Evolutionary conservation across 2,329 filamentous ascomycete species (phyloP).

Genomic region (Phaeosphaeriaceae sp.): DNA sequence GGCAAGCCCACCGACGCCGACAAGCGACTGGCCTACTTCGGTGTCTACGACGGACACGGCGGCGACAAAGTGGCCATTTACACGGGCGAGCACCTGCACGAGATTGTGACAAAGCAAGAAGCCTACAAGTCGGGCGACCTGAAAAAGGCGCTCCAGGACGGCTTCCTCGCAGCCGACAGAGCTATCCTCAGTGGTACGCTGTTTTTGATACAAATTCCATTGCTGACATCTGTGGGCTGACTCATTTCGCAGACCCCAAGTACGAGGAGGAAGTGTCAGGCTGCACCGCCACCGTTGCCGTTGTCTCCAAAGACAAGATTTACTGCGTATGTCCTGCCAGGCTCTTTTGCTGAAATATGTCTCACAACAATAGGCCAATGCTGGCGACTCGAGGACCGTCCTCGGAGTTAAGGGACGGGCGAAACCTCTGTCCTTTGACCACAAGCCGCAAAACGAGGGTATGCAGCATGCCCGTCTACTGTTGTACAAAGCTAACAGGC

Average conservation of each 20-base stretch:
- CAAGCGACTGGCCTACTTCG: slow-evolving; percentile 89
- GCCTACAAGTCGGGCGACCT: slow-evolving; percentile 90
- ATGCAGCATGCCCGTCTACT: background rate
- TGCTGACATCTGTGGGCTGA: slow-evolving; percentile 29
- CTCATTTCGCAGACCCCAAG: slow-evolving; percentile 74
- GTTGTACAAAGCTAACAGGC: slow-evolving; percentile 20
- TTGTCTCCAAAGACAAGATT: slow-evolving; percentile 91
- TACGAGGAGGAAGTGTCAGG: slow-evolving; percentile 98
- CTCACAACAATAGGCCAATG: slow-evolving; percentile 75
- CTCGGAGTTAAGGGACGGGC: slow-evolving; percentile 95
- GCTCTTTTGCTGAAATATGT: background rate
- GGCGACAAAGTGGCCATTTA: slow-evolving; percentile 96
- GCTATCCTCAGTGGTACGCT: slow-evolving; percentile 89
- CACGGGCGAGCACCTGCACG: slow-evolving; percentile 88
- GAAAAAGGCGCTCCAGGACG: slow-evolving; percentile 95
- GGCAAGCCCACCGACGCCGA: slow-evolving; percentile 68
- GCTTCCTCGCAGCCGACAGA: slow-evolving; percentile 93
- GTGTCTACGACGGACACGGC: slow-evolving; percentile 96
- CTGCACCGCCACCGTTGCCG: slow-evolving; percentile 90
- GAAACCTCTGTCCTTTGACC: slow-evolving; percentile 98
- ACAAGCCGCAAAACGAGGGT: slow-evolving; percentile 98
- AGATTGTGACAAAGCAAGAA: slow-evolving; percentile 94
- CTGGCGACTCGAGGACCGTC: slow-evolving; percentile 93
- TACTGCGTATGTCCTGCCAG: slow-evolving; percentile 79
- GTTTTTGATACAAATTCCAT: slow-evolving; percentile 1